Conservation (phyloP, 768 basidiomycete species). For the Clitopilus hobsonii region DNA sequence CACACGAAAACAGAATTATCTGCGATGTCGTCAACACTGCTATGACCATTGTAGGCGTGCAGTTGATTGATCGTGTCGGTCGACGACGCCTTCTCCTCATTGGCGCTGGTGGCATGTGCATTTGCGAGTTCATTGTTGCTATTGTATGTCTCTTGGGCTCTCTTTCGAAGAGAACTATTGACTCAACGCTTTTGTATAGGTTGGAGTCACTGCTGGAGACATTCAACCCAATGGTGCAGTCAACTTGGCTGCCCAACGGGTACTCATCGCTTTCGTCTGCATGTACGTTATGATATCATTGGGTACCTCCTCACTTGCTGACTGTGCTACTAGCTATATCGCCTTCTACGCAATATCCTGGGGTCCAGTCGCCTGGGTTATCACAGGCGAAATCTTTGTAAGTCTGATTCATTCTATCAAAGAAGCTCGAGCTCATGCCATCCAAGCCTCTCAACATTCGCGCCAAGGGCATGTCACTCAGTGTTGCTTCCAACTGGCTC, state of each 20-base stretch:
- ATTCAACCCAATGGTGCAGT: conserved; percentile 13
- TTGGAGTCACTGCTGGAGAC: conserved; percentile 28
- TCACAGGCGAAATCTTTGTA: conserved; percentile 72
- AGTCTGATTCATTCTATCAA: neutral
- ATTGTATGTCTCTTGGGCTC: conserved; percentile 22
- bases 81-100: conserved; percentile 75
- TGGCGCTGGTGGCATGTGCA: conserved; percentile 74
- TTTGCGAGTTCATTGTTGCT: conserved; percentile 72
- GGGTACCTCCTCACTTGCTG: conserved; percentile 22
- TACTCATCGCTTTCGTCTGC: conserved; percentile 56
- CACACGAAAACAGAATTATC: conserved; percentile 31
- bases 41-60: conserved; percentile 80
- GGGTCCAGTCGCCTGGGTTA: conserved; percentile 70
- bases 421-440: neutral
- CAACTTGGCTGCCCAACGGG: conserved; percentile 44
- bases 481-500: conserved; percentile 70
- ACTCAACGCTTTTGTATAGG: conserved; percentile 20
- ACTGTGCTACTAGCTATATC: conserved; percentile 6
- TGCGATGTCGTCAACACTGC: conserved; percentile 74
- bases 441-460: conserved; percentile 66
- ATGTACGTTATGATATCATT: conserved; percentile 22
- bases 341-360: conserved; percentile 55
- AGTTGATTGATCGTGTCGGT: conserved; percentile 76
- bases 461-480: conserved; percentile 77
- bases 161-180: conserved; percentile 25